Evolutionary conservation across 1,284 basidiomycete genomes (phyloP).

Genomic region (Cystobasidiaceae sp.): DNA sequence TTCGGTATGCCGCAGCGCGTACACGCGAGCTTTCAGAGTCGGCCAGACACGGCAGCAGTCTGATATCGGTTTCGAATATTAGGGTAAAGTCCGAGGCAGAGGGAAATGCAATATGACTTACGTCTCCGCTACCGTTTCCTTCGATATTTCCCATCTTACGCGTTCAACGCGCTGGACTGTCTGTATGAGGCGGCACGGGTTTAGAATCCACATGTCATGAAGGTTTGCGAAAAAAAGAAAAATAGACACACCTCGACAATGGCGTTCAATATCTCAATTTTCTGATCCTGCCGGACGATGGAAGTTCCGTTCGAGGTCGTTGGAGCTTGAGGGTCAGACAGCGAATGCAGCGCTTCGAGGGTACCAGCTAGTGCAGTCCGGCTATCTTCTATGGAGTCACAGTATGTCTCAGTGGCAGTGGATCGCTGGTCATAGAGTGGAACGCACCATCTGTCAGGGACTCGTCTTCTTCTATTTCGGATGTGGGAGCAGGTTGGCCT

Average conservation of each 20-base stretch:
- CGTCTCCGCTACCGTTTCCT: slow-evolving; percentile 10
- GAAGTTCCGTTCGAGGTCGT: slow-evolving; percentile 24
- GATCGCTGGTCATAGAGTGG: neutral
- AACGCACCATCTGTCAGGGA: slow-evolving; percentile 23
- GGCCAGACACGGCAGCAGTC: slow-evolving; percentile 67
- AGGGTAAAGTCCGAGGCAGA: neutral
- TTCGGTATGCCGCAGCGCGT: slow-evolving; percentile 78
- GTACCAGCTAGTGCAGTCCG: slow-evolving; percentile 4
- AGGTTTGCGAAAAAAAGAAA: neutral
- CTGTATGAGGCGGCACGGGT: neutral
- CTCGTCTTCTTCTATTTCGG: slow-evolving; percentile 4
- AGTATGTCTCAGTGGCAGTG: neutral
- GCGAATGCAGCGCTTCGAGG: slow-evolving; percentile 6
- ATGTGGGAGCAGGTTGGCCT: slow-evolving; percentile 6
- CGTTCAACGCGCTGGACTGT: slow-evolving; percentile 25
- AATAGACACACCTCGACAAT: slow-evolving; percentile 17
- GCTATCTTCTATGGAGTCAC: slow-evolving; percentile 13
- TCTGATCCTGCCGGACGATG: slow-evolving; percentile 25
- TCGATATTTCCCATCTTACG: slow-evolving; percentile 23
- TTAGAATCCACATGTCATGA: too few species aligned
- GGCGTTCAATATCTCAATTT: slow-evolving; percentile 27
- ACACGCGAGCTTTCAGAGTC: slow-evolving; percentile 68
- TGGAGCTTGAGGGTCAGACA: slow-evolving; percentile 3
- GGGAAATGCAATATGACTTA: neutral
- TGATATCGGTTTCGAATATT: slow-evolving; percentile 42